phyloP scores from a whole-genome alignment of 2,329 filamentous ascomycete species.

The Ceratocystis variospora region DNA sequence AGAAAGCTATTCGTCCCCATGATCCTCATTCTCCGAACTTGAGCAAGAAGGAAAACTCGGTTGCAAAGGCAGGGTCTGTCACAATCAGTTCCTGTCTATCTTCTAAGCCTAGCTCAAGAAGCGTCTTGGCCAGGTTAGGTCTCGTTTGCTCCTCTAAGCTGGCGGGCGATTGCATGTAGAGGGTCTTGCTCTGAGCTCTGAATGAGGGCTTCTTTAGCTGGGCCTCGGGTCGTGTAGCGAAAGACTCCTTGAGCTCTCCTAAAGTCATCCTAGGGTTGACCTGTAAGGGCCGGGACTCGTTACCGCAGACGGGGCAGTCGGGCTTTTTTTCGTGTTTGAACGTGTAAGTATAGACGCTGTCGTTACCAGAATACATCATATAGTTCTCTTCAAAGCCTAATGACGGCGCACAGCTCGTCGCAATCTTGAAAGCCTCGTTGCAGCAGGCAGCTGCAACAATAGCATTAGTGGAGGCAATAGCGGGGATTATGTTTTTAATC shows the following conservation, averaged over 20 bases:
- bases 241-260: slow-evolving; percentile 69
- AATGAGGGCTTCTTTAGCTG: slow-evolving; percentile 91
- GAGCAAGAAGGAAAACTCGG: slow-evolving; percentile 48
- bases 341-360: slow-evolving; percentile 91
- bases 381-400: slow-evolving; percentile 75
- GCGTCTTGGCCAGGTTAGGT: slow-evolving; percentile 64
- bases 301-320: slow-evolving; percentile 89
- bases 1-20: neutral
- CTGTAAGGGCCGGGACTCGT: slow-evolving; percentile 59
- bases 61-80: slow-evolving; percentile 76
- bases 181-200: slow-evolving; percentile 60
- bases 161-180: slow-evolving; percentile 79
- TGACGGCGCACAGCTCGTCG: slow-evolving; percentile 65
- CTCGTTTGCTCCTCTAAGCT: slow-evolving; percentile 73
- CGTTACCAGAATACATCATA: slow-evolving; percentile 99
- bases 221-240: slow-evolving; percentile 71
- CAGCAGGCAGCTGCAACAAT: slow-evolving; percentile 93
- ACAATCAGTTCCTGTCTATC: slow-evolving; percentile 84
- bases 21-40: slow-evolving; percentile 29
- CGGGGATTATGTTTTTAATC: slow-evolving; percentile 98
- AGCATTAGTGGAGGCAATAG: slow-evolving; percentile 93
- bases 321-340: slow-evolving; percentile 89
- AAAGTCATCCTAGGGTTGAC: slow-evolving; percentile 61
- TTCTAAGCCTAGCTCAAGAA: slow-evolving; percentile 56
- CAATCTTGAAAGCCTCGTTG: slow-evolving; percentile 93